These are phyloP conservation scores for Coemansia sp. DNA, from an alignment of 192 early-diverging fungal species.

Conservation along the genomic window DNA sequence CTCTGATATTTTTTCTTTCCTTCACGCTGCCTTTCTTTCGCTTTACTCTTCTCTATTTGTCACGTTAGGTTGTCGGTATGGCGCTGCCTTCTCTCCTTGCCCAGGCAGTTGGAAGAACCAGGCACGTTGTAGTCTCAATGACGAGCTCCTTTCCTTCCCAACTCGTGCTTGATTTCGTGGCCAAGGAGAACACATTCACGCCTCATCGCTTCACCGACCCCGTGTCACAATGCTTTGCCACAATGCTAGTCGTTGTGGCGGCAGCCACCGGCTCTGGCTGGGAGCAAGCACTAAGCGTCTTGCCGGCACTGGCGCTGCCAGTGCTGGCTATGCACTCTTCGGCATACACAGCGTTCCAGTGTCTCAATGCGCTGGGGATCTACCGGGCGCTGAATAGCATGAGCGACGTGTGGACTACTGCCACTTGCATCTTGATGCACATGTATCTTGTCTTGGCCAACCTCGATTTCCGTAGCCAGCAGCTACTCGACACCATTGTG, in stretches of 20 bases:
- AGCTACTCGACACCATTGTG: not conserved
- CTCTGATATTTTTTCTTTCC: not conserved
- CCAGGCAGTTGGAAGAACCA: not conserved
- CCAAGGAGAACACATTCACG: not conserved
- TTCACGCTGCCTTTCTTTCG: not conserved
- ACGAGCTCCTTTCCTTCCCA: not conserved
- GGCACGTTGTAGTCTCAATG: not conserved
- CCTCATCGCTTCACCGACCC: not conserved
- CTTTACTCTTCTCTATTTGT: not conserved
- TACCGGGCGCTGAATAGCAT: constrained; percentile 9
- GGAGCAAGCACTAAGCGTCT: not conserved
- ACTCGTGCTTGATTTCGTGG: not conserved
- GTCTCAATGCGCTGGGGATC: constrained; percentile 12
- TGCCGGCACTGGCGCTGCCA: constrained; percentile 3
- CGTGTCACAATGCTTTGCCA: not conserved
- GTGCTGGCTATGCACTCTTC: not conserved
- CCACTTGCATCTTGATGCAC: not conserved
- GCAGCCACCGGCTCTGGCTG: not conserved
- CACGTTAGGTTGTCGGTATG: not conserved
- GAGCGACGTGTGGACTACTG: not conserved
- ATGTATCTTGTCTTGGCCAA: constrained; percentile 4
- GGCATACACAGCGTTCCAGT: constrained; percentile 10
- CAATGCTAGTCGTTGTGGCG: constrained; percentile 10
- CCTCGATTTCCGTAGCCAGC: constrained; percentile 17
- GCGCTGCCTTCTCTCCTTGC: not conserved